These are phyloP conservation scores for Mycosarcoma maydis DNA, from an alignment of 1,284 basidiomycete species.

Conservation along the genomic window DNA sequence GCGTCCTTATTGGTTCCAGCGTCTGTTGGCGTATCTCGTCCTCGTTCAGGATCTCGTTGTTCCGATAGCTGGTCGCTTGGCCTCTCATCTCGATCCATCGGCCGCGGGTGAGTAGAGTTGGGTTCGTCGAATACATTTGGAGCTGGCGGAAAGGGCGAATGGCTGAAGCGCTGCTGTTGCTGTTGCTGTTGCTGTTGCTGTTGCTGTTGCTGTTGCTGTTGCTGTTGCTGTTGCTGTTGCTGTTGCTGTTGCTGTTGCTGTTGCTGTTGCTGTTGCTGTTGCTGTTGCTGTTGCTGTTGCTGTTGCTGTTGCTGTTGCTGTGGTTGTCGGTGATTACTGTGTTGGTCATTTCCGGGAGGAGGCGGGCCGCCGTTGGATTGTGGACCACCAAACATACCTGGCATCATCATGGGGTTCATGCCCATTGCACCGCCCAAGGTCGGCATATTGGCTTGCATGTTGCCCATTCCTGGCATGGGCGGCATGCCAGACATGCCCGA, in stretches of 20 bases:
- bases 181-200: too few species aligned
- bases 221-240: too few species aligned
- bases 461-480: constrained; percentile 26
- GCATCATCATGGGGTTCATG: constrained; percentile 41
- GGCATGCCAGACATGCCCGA: constrained; percentile 39
- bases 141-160: constrained; percentile 21
- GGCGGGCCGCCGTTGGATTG: constrained; percentile 16
- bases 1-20: constrained; percentile 8
- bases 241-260: too few species aligned
- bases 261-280: too few species aligned
- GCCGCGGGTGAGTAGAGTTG: constrained; percentile 16
- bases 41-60: neutral
- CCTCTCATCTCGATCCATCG: constrained; percentile 6
- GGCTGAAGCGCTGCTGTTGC: too few species aligned
- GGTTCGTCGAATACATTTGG: constrained; percentile 7
- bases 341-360: constrained; percentile 8
- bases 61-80: constrained; percentile 4
- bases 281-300: constrained; percentile 16
- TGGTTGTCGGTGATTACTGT: constrained; percentile 19
- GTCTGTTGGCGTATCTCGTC: constrained; percentile 17
- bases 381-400: constrained; percentile 38
- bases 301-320: constrained; percentile 6
- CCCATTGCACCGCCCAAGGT: constrained; percentile 15
- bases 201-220: too few species aligned
- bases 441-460: constrained; percentile 29